phyloP scores from a whole-genome alignment of 345 rosid genomes.

The Orychophragmus violaceus region DNA sequence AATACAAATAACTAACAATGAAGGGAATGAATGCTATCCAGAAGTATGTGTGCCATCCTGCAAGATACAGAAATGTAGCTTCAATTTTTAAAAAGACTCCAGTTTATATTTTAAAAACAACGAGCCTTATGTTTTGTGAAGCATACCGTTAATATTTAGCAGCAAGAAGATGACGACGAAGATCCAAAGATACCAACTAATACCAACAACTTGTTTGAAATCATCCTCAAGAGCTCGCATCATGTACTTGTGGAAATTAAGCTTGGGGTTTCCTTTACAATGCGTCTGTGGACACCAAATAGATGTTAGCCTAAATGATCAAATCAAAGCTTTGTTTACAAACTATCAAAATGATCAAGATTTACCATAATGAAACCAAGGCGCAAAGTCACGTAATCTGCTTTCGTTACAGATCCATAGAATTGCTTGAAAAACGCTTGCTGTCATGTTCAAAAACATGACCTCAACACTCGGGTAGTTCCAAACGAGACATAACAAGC shows the following conservation, averaged over 20 bases:
- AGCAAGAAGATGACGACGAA: constrained; percentile 80
- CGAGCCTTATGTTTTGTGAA: too few relatives aligned
- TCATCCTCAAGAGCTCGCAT: constrained; percentile 96
- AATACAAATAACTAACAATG: constrained; percentile 41
- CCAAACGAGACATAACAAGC: background rate
- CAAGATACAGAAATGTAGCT: constrained; percentile 7
- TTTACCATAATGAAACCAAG: constrained; percentile 81
- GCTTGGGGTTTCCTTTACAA: constrained; percentile 62
- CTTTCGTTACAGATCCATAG: constrained; percentile 70
- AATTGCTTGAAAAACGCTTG: constrained; percentile 83
- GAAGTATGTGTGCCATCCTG: constrained; percentile 91
- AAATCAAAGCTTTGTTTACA: background rate
- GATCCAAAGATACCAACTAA: constrained; percentile 98
- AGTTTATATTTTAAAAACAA: background rate
- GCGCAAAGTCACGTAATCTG: constrained; percentile 78
- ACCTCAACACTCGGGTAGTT: background rate
- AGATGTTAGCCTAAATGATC: background rate
- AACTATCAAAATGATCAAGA: background rate
- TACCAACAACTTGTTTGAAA: constrained; percentile 88
- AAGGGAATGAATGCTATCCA: constrained; percentile 86
- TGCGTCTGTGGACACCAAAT: constrained; percentile 45
- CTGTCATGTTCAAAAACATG: constrained; percentile 34
- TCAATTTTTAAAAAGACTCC: background rate
- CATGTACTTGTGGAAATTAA: constrained; percentile 88
- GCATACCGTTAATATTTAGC: constrained; percentile 74